Evolutionary conservation across 768 basidiomycete species (phyloP).

Genomic region (Dacryopinax primogenitus): DNA sequence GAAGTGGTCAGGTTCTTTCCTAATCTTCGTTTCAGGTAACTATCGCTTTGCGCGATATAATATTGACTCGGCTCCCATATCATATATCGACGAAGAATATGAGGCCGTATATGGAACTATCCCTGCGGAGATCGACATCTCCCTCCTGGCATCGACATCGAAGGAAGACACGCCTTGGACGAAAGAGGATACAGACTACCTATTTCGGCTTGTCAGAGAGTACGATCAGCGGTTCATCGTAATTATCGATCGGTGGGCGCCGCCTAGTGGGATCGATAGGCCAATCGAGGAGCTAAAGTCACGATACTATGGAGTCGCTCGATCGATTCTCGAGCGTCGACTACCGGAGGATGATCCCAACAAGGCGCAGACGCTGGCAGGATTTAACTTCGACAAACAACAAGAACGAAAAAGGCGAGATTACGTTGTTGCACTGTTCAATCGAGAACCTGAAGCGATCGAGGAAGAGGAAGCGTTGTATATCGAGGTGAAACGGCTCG

Average conservation of each 20-base stretch:
- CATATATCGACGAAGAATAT: conserved; percentile 82
- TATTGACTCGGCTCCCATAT: conserved; percentile 38
- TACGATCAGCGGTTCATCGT: conserved; percentile 86
- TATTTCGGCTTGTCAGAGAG: conserved; percentile 64
- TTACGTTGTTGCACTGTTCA: conserved; percentile 76
- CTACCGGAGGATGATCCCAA: conserved; percentile 69
- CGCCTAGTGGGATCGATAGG: background rate
- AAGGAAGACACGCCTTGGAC: conserved; percentile 68
- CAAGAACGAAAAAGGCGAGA: conserved; percentile 79
- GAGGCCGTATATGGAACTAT: conserved; percentile 19
- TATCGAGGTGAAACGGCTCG: conserved; percentile 85
- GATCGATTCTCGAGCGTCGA: conserved; percentile 71
- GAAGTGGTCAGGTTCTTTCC: background rate
- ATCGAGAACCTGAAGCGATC: conserved; percentile 75
- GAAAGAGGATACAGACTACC: conserved; percentile 85
- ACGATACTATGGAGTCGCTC: conserved; percentile 81
- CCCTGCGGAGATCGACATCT: background rate
- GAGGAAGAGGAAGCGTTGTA: conserved; percentile 92
- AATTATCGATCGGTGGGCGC: conserved; percentile 71
- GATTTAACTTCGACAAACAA: conserved; percentile 81
- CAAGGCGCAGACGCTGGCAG: conserved; percentile 53
- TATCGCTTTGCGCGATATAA: conserved; percentile 80
- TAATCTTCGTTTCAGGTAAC: conserved; percentile 15
- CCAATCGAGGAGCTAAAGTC: conserved; percentile 72
- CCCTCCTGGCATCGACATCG: background rate